Base-by-base conservation (phyloP, 2,329 filamentous ascomycete species). In the Chaetomiaceae sp. region DNA sequence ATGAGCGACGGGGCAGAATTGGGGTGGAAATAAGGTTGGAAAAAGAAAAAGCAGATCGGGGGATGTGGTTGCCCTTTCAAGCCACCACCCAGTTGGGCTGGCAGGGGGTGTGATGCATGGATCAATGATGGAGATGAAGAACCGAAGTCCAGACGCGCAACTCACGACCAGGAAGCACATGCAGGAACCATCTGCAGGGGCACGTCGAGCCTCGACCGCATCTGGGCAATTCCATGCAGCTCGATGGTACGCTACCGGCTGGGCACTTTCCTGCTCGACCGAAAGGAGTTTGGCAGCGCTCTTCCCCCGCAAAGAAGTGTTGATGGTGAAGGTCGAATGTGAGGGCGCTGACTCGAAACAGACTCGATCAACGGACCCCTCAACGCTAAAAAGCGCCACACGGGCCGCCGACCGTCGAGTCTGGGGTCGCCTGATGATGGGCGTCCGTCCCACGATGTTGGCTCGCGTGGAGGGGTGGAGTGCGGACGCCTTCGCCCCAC, bases 341-440 rank as follows among this genome's bases (percentile, higher is more conserved):
- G n/a, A n/a, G n/a, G 14, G 29, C 22, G 36, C 17, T 44, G 31
- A 12, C 49, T 46, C n/a, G 33, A 49, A n/a, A n/a, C n/a, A n/a
- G n/a, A n/a, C 45, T 20, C 20, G 54, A 42, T 43, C 20, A 50
- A 39, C 54, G 39, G 36, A 54, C 40, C 17, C 47, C 40, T 53
- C 51, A 47, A 38, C 23, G 47, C 55, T 51, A 50, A 54, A 46
- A 8, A 20, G 50, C 55, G 52, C 55, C 55, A 57, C 51, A 45
- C 43, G 43, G 37, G 12, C 36, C 54, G 43, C 43, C 43, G 47
- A 54, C 47, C 47, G 23, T 47, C 36, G 46, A 31, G 27, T 44
- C 19, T 33, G 14, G 8, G 27, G 14, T 53, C 50, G 46, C 42
- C 46, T 47, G 48, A 49, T 38, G 25, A 34, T 31, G 36, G 43